These are phyloP conservation scores for Blastobotrys buckinghamii DNA, from an alignment of 1,139 yeast genomes.

Conservation along the genomic window DNA sequence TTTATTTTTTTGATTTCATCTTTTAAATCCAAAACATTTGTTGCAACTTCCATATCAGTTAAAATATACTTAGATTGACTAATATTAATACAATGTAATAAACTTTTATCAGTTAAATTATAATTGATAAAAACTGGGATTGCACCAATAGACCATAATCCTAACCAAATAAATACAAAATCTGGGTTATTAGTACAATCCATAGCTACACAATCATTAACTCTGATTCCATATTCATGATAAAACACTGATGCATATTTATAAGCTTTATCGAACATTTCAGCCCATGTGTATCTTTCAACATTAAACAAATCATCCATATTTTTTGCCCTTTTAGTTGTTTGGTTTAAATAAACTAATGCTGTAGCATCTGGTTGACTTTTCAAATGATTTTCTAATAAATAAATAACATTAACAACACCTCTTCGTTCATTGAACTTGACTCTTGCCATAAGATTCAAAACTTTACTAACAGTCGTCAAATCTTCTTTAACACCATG, in stretches of 20 bases:
- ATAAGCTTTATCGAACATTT: conserved; percentile 60
- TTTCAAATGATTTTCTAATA: conserved; percentile 48
- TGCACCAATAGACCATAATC: conserved; percentile 91
- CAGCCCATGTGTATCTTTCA: conserved; percentile 61
- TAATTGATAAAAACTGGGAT: conserved; percentile 81
- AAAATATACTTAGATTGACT: conserved; percentile 62
- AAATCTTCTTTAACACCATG: conserved; percentile 29
- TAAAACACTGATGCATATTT: conserved; percentile 60
- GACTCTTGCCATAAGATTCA: neutral
- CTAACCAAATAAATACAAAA: conserved; percentile 73
- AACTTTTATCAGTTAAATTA: conserved; percentile 66
- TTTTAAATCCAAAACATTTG: conserved; percentile 50
- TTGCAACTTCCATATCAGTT: conserved; percentile 66
- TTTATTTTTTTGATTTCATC: conserved; percentile 38
- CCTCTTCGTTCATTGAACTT: conserved; percentile 4
- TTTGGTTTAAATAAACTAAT: conserved; percentile 58
- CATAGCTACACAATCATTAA: conserved; percentile 68
- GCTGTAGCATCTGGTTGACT: conserved; percentile 51
- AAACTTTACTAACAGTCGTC: neutral
- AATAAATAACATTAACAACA: conserved; percentile 30
- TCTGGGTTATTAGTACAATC: conserved; percentile 81
- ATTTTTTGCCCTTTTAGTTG: conserved; percentile 17
- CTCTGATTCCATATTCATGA: conserved; percentile 55
- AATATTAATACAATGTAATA: conserved; percentile 73
- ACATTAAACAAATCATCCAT: conserved; percentile 51